Evolutionary conservation across 1,284 basidiomycete genomes (phyloP).

Genomic region (Boletus calvinii): DNA sequence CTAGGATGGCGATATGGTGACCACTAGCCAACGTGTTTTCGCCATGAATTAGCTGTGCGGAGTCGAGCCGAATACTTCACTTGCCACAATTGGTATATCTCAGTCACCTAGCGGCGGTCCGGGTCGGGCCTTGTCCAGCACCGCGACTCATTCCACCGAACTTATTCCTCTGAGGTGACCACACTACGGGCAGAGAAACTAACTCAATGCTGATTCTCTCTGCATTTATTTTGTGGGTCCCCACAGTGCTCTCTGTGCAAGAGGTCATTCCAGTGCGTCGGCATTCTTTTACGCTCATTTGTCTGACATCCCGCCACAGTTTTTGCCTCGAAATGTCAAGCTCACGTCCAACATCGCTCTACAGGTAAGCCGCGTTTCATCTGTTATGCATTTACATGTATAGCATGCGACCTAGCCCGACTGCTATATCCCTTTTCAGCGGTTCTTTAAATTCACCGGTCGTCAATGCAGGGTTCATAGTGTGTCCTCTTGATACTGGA

Average conservation of each 20-base stretch:
- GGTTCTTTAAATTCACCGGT: background rate
- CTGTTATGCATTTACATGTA: background rate
- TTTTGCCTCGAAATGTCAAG: conserved; percentile 16
- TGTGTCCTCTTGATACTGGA: conserved; percentile 9
- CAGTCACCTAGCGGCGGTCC: background rate
- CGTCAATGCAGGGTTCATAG: conserved; percentile 7
- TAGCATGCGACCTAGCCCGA: conserved; percentile 1
- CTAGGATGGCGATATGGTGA: background rate
- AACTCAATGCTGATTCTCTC: background rate
- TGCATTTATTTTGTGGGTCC: conserved; percentile 9
- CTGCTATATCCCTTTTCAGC: background rate
- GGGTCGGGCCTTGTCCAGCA: background rate
- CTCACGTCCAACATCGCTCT: background rate
- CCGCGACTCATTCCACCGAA: background rate
- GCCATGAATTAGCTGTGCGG: background rate
- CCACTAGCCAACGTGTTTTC: conserved; percentile 24
- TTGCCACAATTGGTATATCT: conserved; percentile 20
- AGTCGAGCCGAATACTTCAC: background rate
- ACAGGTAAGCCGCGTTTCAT: conserved; percentile 11
- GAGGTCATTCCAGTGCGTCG: conserved; percentile 18
- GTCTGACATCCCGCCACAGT: conserved; percentile 23
- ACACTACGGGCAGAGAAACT: background rate
- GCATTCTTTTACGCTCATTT: background rate
- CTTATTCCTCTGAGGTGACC: background rate
- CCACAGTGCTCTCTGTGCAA: background rate